Evolutionary conservation across 768 basidiomycete genomes (phyloP).

Genomic region (Exsudoporus frostii): DNA sequence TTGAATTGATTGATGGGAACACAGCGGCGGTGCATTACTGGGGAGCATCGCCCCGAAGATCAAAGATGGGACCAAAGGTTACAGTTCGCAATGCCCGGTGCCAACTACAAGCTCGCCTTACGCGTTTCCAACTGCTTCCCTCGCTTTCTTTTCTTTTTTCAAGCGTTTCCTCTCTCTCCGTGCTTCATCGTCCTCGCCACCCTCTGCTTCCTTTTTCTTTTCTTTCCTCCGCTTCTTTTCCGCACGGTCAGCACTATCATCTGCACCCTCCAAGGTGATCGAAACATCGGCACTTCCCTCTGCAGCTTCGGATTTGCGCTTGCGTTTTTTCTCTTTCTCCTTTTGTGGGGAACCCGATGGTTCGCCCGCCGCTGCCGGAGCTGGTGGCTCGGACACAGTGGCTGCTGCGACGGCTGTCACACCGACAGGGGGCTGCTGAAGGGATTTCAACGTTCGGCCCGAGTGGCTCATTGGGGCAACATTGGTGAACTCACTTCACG

Average conservation of each 20-base stretch:
- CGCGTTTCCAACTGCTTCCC: constrained; percentile 37
- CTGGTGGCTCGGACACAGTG: constrained; percentile 20
- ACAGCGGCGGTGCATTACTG: constrained; percentile 3
- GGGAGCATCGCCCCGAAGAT: constrained; percentile 5
- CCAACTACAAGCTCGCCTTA: constrained; percentile 3
- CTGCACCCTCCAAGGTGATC: constrained; percentile 35
- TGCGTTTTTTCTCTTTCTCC: constrained; percentile 82
- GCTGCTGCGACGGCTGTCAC: constrained; percentile 22
- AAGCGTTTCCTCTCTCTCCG: constrained; percentile 59
- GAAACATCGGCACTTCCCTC: constrained; percentile 43
- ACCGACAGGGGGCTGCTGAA: constrained; percentile 41
- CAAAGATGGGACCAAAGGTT: constrained; percentile 13
- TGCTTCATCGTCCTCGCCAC: constrained; percentile 53
- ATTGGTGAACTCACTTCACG: constrained; percentile 48
- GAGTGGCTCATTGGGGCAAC: not conserved
- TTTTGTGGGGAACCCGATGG: constrained; percentile 36
- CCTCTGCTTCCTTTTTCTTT: constrained; percentile 47
- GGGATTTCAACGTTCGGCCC: constrained; percentile 6
- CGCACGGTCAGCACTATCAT: constrained; percentile 46
- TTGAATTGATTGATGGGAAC: constrained; percentile 10
- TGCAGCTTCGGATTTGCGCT: constrained; percentile 65
- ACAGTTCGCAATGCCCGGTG: not conserved
- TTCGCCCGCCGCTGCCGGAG: constrained; percentile 32
- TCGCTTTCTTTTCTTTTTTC: constrained; percentile 67
- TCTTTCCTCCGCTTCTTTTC: constrained; percentile 64